These are phyloP conservation scores for Choricystis sp. DNA, from an alignment of 139 green algal genomes.

Conservation along the genomic window DNA sequence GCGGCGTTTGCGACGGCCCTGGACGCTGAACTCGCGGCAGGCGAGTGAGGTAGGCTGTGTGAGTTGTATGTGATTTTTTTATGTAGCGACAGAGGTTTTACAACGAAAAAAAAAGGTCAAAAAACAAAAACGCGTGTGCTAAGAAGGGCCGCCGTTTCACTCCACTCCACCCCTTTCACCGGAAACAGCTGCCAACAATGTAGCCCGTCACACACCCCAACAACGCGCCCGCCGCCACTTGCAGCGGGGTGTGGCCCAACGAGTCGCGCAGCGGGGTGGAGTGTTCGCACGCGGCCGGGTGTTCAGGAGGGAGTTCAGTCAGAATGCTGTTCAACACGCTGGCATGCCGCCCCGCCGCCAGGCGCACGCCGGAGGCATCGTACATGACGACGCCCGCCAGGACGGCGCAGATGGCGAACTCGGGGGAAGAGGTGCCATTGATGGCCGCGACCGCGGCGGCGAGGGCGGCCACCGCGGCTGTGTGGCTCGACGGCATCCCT, in stretches of 20 bases:
- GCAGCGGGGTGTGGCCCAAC: slow-evolving; percentile 60
- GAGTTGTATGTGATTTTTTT: too few species aligned
- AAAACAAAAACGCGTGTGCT: too few species aligned
- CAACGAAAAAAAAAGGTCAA: too few species aligned
- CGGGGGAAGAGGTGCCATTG: slow-evolving; percentile 26
- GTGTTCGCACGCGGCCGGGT: slow-evolving; percentile 30
- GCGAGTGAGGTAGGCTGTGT: too few species aligned
- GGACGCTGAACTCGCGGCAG: background rate
- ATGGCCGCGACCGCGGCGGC: slow-evolving; percentile 45
- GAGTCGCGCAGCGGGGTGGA: slow-evolving; percentile 37
- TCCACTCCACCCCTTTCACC: too few species aligned
- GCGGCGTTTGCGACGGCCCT: background rate
- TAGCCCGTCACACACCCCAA: too few species aligned
- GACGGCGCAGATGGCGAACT: slow-evolving; percentile 41
- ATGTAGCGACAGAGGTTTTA: too few species aligned
- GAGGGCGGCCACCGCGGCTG: slow-evolving; percentile 35
- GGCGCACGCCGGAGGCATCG: slow-evolving; percentile 33
- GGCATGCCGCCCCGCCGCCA: slow-evolving; percentile 40
- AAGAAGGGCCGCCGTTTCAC: too few species aligned
- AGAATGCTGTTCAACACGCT: slow-evolving; percentile 55
- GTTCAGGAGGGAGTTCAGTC: slow-evolving; percentile 53
- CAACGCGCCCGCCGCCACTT: slow-evolving; percentile 24
- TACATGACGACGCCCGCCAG: slow-evolving; percentile 23
- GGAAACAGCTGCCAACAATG: too few species aligned
- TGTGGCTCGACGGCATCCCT: slow-evolving; percentile 66